Evolutionary conservation across 2,329 filamentous ascomycete species (phyloP), one percentile per base, ranked within the genome.

Genomic region (Penicillium sp.): DNA sequence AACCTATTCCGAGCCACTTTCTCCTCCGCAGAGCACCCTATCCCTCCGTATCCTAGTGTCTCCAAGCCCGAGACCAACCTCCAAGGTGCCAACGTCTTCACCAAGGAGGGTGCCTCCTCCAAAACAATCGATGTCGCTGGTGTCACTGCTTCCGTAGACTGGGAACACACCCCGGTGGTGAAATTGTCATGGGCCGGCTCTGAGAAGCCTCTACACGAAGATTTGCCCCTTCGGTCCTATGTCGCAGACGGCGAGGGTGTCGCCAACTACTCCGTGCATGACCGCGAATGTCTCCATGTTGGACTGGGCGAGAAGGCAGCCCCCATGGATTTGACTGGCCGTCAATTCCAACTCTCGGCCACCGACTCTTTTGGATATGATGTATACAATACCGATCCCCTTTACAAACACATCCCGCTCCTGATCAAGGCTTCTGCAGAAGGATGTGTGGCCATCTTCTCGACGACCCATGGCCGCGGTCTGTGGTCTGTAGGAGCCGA

Each of bases 281-380:
- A 87, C 60, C 77, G 81, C 17, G 79, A 82, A 21, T 86, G 84
- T 0, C 79, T 91, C 0, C 86, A 91, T 64, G 83, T 89, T 19
- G 88, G 89, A 0, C 78, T 91, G 0, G 89, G 88, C 5, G 88
- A 91, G 70, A 90, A 90, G 69, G 80, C 86, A 6, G 88, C 87
- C 0, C 88, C 88, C 0, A 89, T 91, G 86, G 84, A 91, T 66
- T 78, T 91, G 1, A 86, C 82, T 0, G 86, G 86, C 33, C 81
- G 88, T 0, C 79, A 83, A 27, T 91, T 90, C 69, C 80, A 82
- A 27, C 77, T 91, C 15, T 85, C 86, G 0, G 87, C 86, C 2
- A 90, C 86, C 0, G 88, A 91, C 71, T 87, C 84, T 38, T 91
- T 91, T 64, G 87, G 88, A 2, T 90, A 91, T 67, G 87, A 91